Evolutionary conservation across 306 rosid genomes (phyloP).

Genomic region (Trifolium subterraneum): DNA sequence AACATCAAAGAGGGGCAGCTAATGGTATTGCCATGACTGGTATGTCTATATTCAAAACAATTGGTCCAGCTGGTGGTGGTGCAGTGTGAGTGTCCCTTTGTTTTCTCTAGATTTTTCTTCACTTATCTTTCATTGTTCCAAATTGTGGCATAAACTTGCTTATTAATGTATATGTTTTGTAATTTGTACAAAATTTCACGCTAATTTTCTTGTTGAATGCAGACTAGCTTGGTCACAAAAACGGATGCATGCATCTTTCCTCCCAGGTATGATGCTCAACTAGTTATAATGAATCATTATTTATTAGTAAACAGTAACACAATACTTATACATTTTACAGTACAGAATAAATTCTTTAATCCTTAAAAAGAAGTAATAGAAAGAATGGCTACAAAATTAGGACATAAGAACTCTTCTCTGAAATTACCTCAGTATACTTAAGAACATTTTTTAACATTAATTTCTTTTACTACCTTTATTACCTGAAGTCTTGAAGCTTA

Average conservation of each 20-base stretch:
- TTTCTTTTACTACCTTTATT: neutral
- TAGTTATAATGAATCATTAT: too few relatives aligned
- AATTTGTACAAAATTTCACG: neutral
- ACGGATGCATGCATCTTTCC: constrained; percentile 30
- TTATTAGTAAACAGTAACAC: neutral
- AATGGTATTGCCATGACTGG: constrained; percentile 84
- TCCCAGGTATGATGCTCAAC: constrained; percentile 30
- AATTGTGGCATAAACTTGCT: neutral
- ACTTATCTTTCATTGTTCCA: neutral
- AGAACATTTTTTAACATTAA: too few relatives aligned
- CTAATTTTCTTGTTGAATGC: neutral
- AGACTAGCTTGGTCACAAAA: constrained; percentile 42
- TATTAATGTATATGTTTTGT: neutral
- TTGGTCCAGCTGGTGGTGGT: constrained; percentile 89
- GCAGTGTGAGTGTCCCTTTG: constrained; percentile 59
- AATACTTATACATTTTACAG: too few relatives aligned
- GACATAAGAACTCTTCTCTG: neutral
- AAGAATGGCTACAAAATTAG: neutral
- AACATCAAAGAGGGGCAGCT: constrained; percentile 79
- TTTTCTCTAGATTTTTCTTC: neutral
- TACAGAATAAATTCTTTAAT: too few relatives aligned
- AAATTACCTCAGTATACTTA: too few relatives aligned
- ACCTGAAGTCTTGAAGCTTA: neutral
- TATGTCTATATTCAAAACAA: constrained; percentile 75
- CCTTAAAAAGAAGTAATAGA: neutral